These are phyloP conservation scores for Rhynchosporium graminicola DNA, from an alignment of 2,329 filamentous ascomycete species.

Conservation along the genomic window DNA sequence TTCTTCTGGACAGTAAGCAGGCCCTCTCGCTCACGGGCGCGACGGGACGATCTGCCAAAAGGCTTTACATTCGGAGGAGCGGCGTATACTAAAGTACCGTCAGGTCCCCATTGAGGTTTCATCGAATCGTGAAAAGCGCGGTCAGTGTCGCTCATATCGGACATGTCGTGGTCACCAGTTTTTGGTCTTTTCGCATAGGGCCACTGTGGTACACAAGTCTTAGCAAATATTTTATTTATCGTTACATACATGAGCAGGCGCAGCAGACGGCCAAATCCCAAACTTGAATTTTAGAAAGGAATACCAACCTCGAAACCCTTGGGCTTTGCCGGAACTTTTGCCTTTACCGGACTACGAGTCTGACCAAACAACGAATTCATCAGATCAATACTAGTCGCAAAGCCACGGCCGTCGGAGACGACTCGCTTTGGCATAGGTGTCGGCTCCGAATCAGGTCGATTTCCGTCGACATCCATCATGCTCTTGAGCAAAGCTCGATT, in stretches of 20 bases:
- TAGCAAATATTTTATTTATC: conserved; percentile 46
- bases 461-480: conserved; percentile 42
- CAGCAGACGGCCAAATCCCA: conserved; percentile 35
- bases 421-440: conserved; percentile 43
- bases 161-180: conserved; percentile 61
- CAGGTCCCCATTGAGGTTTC: conserved; percentile 78
- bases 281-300: conserved; percentile 39
- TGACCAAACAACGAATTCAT: conserved; percentile 93
- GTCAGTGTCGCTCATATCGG: conserved; percentile 62
- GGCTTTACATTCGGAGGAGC: conserved; percentile 45
- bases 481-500: conserved; percentile 73
- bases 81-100: conserved; percentile 70
- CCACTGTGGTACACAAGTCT: conserved; percentile 64
- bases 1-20: conserved; percentile 56
- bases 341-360: conserved; percentile 59
- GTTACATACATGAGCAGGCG: conserved; percentile 42
- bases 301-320: conserved; percentile 90
- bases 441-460: conserved; percentile 54
- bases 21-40: conserved; percentile 43
- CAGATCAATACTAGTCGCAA: conserved; percentile 87
- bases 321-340: conserved; percentile 56
- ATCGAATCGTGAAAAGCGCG: conserved; percentile 69
- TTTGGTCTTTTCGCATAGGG: conserved; percentile 81
- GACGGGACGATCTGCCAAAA: conserved; percentile 36
- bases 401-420: conserved; percentile 56